phyloP scores from a whole-genome alignment of 495 filamentous ascomycete species.

The Lepraria neglecta region DNA sequence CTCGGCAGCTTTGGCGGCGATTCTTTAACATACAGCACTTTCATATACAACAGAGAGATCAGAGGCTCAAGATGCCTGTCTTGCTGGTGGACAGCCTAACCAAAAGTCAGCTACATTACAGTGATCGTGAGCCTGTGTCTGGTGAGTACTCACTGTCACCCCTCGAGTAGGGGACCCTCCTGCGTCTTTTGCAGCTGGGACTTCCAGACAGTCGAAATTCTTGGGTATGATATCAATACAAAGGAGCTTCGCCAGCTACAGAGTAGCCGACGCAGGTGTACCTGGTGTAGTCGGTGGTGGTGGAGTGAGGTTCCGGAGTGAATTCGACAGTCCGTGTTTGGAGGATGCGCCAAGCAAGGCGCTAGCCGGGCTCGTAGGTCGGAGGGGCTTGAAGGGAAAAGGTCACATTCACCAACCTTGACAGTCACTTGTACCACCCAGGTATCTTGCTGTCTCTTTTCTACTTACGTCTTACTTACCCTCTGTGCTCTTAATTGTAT shows the following conservation, averaged over 20 bases:
- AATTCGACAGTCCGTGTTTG: conserved; percentile 5
- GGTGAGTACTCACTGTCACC: neutral
- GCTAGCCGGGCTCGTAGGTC: neutral
- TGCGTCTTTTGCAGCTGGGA: neutral
- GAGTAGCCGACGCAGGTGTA: neutral
- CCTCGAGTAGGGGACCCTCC: neutral
- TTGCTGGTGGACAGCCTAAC: neutral
- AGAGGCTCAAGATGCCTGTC: neutral
- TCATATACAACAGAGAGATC: neutral
- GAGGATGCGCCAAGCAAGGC: conserved; percentile 2
- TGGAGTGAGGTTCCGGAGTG: conserved; percentile 4
- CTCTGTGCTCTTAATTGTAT: too few relatives aligned
- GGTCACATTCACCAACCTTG: too few relatives aligned
- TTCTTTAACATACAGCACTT: neutral
- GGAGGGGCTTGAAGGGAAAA: too few relatives aligned
- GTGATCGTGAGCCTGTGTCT: neutral
- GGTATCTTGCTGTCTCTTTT: too few relatives aligned
- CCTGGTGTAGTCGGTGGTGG: neutral
- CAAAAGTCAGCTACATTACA: neutral
- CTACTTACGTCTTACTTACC: too few relatives aligned
- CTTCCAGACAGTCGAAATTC: neutral
- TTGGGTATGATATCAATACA: neutral
- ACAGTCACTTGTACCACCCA: too few relatives aligned
- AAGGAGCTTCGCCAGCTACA: neutral
- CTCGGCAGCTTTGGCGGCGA: neutral